Percentiles rank a stretch among this genome's conserved stretches.
phyloP scores from a whole-genome alignment of 495 filamentous ascomycete species.

The Coniosporium apollinis region DNA sequence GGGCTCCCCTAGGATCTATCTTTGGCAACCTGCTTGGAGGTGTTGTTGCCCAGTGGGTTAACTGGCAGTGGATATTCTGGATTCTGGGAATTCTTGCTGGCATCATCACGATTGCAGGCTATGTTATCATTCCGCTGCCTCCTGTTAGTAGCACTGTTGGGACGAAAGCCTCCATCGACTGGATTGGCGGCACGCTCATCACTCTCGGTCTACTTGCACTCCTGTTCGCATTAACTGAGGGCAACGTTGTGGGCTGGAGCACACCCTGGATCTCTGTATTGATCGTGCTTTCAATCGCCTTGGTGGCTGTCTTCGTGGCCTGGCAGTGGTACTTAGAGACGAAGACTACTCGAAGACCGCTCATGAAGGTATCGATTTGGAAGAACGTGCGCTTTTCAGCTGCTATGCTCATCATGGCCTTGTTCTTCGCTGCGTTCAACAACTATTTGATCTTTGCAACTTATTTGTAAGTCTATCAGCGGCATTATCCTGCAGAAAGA shows the following conservation, averaged over 20 bases:
- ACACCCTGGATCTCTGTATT: conserved; percentile 48
- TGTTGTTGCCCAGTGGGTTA: conserved; percentile 35
- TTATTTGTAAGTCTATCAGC: no score
- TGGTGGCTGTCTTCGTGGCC: conserved; percentile 40
- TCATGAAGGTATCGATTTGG: conserved; percentile 44
- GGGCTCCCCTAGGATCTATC: conserved; percentile 30
- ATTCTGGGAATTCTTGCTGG: conserved; percentile 18
- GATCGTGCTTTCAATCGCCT: conserved; percentile 41
- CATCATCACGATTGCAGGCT: conserved; percentile 13
- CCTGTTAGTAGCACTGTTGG: conserved; percentile 1
- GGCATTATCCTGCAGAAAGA: conserved; percentile 2
- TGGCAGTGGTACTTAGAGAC: conserved; percentile 48
- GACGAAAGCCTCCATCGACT: conserved; percentile 16
- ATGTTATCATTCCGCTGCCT: conserved; percentile 19
- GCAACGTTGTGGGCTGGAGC: conserved; percentile 49
- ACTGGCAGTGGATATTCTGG: conserved; percentile 42
- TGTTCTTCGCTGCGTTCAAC: conserved; percentile 45
- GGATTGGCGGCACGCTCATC: conserved; percentile 22
- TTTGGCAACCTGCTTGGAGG: conserved; percentile 39
- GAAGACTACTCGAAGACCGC: conserved; percentile 27
- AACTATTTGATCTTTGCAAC: conserved; percentile 42
- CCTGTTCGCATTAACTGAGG: conserved; percentile 45
- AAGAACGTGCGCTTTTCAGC: conserved; percentile 34
- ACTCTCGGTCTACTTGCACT: conserved; percentile 30
- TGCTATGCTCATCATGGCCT: conserved; percentile 40